Conservation (phyloP, 345 rosid genomes). For the Eucalyptus sp. region DNA sequence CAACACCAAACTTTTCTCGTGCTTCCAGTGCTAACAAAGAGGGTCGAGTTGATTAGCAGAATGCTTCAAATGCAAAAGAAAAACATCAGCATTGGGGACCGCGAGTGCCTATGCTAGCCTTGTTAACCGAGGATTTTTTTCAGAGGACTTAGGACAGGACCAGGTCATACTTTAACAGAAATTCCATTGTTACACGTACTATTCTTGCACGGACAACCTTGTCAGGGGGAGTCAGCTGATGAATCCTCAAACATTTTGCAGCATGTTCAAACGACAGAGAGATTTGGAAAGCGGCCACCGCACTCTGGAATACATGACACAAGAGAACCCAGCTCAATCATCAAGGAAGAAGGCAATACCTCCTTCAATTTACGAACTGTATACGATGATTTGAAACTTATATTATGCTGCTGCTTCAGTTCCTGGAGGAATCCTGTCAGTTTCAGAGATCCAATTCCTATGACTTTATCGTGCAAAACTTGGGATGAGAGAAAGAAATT, state of each 20-base stretch:
- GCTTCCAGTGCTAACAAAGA: neutral
- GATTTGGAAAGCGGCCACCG: neutral
- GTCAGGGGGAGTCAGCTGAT: neutral
- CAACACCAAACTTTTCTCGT: neutral
- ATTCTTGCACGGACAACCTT: neutral
- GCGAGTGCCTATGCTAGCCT: neutral
- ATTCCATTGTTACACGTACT: neutral
- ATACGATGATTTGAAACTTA: constrained; percentile 55
- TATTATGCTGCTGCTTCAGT: constrained; percentile 60
- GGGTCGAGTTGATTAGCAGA: neutral
- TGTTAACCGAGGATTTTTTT: neutral
- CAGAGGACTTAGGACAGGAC: neutral
- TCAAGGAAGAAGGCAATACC: constrained; percentile 19
- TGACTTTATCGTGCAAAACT: constrained; percentile 82
- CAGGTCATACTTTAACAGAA: neutral
- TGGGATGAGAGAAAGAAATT: neutral
- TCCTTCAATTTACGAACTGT: constrained; percentile 76
- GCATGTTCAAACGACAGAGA: neutral
- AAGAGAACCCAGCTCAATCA: neutral
- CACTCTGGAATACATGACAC: neutral
- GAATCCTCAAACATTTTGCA: neutral
- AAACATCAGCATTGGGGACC: neutral
- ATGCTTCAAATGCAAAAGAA: neutral
- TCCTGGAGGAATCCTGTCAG: constrained; percentile 77
- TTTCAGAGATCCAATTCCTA: constrained; percentile 70